Evolutionary conservation across 2,329 filamentous ascomycete genomes (phyloP).

Genomic region (Pseudogymnoascus sp.): DNA sequence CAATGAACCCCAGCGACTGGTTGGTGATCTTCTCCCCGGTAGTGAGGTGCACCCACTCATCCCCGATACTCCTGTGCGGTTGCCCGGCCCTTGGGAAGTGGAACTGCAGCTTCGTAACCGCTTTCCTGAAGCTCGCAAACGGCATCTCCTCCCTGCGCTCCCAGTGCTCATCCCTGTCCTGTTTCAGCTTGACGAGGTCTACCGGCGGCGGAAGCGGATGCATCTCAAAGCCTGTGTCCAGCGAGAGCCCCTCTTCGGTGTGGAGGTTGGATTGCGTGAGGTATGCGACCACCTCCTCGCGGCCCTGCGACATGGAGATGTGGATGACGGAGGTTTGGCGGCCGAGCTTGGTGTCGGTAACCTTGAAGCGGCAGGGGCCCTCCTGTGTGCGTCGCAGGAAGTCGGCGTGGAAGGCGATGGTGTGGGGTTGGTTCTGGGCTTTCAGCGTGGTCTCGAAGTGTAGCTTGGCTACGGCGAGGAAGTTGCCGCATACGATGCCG

Average conservation of each 20-base stretch:
- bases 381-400: constrained; percentile 55
- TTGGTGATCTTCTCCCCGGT: constrained; percentile 56
- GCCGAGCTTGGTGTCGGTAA: constrained; percentile 57
- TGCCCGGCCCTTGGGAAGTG: constrained; percentile 43
- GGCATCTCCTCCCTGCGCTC: constrained; percentile 16
- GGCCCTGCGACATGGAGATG: constrained; percentile 46
- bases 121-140: constrained; percentile 25
- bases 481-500: constrained; percentile 56
- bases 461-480: constrained; percentile 48
- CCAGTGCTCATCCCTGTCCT: constrained; percentile 41
- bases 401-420: constrained; percentile 54
- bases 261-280: constrained; percentile 55
- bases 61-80: constrained; percentile 34
- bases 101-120: constrained; percentile 39
- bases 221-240: constrained; percentile 45
- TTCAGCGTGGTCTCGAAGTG: constrained; percentile 52
- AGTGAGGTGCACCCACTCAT: constrained; percentile 59
- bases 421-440: constrained; percentile 51
- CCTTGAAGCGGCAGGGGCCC: constrained; percentile 47
- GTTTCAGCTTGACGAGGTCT: constrained; percentile 33
- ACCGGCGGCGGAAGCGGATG: constrained; percentile 28
- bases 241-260: constrained; percentile 48
- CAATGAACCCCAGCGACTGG: constrained; percentile 53
- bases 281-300: constrained; percentile 55
- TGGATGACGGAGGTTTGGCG: constrained; percentile 55